phyloP scores from a whole-genome alignment of 371 early-diverging fungal genomes.

The Syncephalis plumigaleata region DNA sequence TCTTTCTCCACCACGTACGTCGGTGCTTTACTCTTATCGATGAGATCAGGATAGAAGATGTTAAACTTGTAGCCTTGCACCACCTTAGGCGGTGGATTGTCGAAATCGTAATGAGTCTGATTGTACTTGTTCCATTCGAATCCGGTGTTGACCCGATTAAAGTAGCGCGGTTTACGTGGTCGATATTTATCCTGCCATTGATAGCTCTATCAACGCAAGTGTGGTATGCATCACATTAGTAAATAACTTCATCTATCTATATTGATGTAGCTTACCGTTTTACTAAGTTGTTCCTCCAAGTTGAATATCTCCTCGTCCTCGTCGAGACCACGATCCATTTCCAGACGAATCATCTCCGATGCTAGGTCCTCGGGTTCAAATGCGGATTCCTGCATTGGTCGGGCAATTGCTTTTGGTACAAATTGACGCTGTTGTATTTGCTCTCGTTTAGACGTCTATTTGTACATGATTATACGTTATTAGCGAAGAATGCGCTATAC shows the following conservation, averaged over 20 bases:
- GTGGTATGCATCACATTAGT: too few species aligned
- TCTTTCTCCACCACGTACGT: slow-evolving; percentile 74
- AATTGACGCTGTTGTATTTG: background rate
- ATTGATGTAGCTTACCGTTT: background rate
- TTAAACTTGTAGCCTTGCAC: slow-evolving; percentile 94
- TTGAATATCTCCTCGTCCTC: slow-evolving; percentile 67
- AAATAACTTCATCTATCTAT: too few species aligned
- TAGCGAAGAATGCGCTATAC: too few species aligned
- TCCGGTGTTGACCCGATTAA: slow-evolving; percentile 88
- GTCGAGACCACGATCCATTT: slow-evolving; percentile 48
- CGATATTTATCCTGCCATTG: slow-evolving; percentile 85
- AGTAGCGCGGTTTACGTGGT: slow-evolving; percentile 85
- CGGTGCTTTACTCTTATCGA: slow-evolving; percentile 72
- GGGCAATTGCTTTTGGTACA: background rate
- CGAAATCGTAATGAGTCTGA: slow-evolving; percentile 87
- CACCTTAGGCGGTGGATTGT: slow-evolving; percentile 94
- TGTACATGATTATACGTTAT: too few species aligned
- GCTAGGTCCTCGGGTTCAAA: background rate
- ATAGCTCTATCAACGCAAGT: slow-evolving; percentile 34
- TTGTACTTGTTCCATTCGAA: slow-evolving; percentile 99
- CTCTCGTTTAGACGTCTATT: too few species aligned
- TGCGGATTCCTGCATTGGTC: background rate
- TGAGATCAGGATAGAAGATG: slow-evolving; percentile 92
- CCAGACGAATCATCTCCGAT: slow-evolving; percentile 17
- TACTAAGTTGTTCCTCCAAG: slow-evolving; percentile 44